phyloP scores from a whole-genome alignment of 2,329 filamentous ascomycete species.

The Colletotrichum liriopes region DNA sequence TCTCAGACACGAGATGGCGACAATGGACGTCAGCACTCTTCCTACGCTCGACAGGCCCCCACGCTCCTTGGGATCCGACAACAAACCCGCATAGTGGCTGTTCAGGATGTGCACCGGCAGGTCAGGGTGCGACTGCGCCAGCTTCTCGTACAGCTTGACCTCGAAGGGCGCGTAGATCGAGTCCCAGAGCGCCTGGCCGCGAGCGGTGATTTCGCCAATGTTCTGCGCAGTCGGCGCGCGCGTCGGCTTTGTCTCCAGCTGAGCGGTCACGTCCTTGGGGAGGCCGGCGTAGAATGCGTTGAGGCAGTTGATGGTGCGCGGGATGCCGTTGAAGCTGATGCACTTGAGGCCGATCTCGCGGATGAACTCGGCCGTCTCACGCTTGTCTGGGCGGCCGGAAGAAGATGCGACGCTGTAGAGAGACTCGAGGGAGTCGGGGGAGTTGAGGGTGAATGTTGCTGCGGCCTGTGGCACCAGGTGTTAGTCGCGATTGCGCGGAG shows the following conservation, averaged over 20 bases:
- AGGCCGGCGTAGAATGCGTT: conserved; percentile 78
- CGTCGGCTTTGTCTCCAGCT: conserved; percentile 71
- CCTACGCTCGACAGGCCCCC: conserved; percentile 71
- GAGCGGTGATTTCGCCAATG: conserved; percentile 66
- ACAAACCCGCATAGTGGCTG: conserved; percentile 80
- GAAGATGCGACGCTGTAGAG: conserved; percentile 70
- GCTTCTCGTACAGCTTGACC: conserved; percentile 78
- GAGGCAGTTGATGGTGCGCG: conserved; percentile 87
- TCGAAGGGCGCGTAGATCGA: conserved; percentile 84
- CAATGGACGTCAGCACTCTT: conserved; percentile 78
- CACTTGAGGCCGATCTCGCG: conserved; percentile 83
- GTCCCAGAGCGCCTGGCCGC: conserved; percentile 80
- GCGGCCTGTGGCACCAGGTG: conserved; percentile 70
- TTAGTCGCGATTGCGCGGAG: not conserved
- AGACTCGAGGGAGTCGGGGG: conserved; percentile 79
- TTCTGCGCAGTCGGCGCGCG: conserved; percentile 67
- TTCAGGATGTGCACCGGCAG: conserved; percentile 85
- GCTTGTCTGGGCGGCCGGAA: conserved; percentile 41
- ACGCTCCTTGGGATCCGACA: conserved; percentile 75
- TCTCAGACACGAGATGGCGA: conserved; percentile 82
- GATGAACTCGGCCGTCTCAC: conserved; percentile 77
- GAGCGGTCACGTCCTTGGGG: conserved; percentile 66
- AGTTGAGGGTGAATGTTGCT: conserved; percentile 89
- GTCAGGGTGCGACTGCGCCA: conserved; percentile 84
- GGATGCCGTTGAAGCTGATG: conserved; percentile 86